Percentiles rank a stretch among this genome's conserved stretches.
Evolutionary conservation across 2,329 filamentous ascomycete genomes (phyloP).

Genomic region (Immersiporthe knoxdaviesiana): DNA sequence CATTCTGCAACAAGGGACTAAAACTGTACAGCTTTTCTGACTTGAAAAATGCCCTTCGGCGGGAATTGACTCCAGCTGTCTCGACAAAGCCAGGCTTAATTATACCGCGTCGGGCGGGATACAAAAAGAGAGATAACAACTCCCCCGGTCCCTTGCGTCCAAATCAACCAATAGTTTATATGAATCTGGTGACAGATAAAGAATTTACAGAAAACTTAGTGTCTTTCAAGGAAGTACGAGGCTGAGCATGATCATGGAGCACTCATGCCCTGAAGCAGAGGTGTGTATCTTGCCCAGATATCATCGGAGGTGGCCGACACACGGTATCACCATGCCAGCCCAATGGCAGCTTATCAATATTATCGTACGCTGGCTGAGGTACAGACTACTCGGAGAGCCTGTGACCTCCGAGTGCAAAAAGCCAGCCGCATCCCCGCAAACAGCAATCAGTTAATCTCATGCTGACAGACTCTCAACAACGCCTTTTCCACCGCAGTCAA

Average conservation of each 20-base stretch:
- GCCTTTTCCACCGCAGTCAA: not conserved
- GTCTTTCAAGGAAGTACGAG: too few relatives aligned
- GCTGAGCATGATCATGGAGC: not conserved
- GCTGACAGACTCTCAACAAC: not conserved
- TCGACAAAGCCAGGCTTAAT: too few relatives aligned
- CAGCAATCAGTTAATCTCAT: not conserved
- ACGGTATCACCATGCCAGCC: not conserved
- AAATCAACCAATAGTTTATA: not conserved
- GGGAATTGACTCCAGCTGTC: too few relatives aligned
- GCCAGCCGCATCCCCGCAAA: slow-evolving; percentile 4
- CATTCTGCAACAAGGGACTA: not conserved
- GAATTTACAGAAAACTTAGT: not conserved
- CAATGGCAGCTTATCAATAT: slow-evolving; percentile 24
- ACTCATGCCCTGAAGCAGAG: not conserved
- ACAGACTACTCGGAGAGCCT: not conserved
- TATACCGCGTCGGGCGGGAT: not conserved
- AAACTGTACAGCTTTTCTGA: not conserved
- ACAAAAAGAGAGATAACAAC: not conserved
- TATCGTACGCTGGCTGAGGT: not conserved
- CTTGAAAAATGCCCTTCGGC: not conserved
- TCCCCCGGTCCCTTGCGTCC: too few relatives aligned
- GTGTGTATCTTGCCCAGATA: not conserved
- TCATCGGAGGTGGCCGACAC: slow-evolving; percentile 27
- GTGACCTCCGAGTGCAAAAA: slow-evolving; percentile 19
- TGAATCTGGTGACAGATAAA: not conserved